Evolutionary conservation across 345 rosid species (phyloP), one percentile per base, ranked within the genome.

Genomic region (Hibiscus tridactylites): DNA sequence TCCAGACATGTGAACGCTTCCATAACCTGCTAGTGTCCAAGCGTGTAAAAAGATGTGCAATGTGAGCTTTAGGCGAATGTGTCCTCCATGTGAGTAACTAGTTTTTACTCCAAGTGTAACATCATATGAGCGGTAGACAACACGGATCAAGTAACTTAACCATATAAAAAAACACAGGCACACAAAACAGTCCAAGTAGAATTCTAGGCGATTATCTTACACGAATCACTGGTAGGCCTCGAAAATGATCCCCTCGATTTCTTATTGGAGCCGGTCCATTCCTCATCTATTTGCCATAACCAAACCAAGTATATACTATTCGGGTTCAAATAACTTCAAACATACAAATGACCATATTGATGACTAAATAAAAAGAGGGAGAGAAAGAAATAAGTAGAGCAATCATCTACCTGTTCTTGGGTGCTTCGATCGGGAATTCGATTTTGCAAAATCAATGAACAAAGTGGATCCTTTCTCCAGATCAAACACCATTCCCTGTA

Each of bases 11-110:
- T 87, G 90, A 84, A 83, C 71, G 93, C 97, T 89, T 89, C 96
- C 91, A 86, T 82, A 79, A 87, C 98, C 98, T 93, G 97, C 90
- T 91, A 81, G 94, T 93, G 91, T 82, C 89, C 93, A 90, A 81
- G 88, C 83, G 93, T 91, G 97, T 86, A 90, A 90, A 90, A 82
- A 88, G 85, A 83, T 85, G 96, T 90, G 97, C 88, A 79, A 79
- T 81, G 97, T 94, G 93, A 91, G 96, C 88, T 79, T 86, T 61
- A 81, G 76, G 81, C 86, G 78, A 78, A 76, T 75, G 88, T 81
- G 85, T 77, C 85, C 79, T 84, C 76, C 77, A 76, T 73, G 87
- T 84, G 86, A 84, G 75, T 76, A 80, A 78, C 73, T 52, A 73
- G 80, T 79, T 80, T 72, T 56, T 28, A 73, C 54, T 75, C 56